Evolutionary conservation across 495 filamentous ascomycete species (phyloP).

Genomic region (Penicillium pulvis): DNA sequence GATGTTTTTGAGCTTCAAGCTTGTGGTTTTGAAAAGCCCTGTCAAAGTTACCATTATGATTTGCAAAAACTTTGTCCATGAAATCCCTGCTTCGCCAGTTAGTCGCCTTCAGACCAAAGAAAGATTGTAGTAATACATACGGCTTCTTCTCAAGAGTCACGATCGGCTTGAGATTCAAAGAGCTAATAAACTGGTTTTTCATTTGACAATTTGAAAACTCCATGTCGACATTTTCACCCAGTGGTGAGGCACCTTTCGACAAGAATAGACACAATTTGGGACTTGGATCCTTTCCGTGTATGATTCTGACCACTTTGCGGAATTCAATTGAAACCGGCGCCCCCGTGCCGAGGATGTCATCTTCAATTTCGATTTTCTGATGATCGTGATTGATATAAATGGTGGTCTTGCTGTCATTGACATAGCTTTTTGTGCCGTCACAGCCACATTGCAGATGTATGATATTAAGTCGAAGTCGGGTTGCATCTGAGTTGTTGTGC

Average conservation of each 20-base stretch:
- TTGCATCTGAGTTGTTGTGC: constrained; percentile 16
- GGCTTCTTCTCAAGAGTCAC: constrained; percentile 18
- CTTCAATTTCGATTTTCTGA: constrained; percentile 13
- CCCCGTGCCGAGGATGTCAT: background rate
- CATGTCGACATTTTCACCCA: constrained; percentile 36
- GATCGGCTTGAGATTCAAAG: constrained; percentile 15
- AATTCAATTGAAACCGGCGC: constrained; percentile 19
- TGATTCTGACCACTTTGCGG: constrained; percentile 21
- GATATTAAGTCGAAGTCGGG: background rate
- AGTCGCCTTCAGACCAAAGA: background rate
- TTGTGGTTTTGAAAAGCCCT: constrained; percentile 24
- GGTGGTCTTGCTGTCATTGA: constrained; percentile 4
- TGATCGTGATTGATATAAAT: constrained; percentile 21
- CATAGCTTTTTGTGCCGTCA: constrained; percentile 11
- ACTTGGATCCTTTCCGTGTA: constrained; percentile 27
- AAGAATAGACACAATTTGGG: constrained; percentile 39
- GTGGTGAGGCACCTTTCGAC: constrained; percentile 20
- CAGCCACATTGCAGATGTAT: constrained; percentile 27
- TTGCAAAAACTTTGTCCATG: constrained; percentile 30
- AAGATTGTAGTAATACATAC: background rate
- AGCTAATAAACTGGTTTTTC: constrained; percentile 21
- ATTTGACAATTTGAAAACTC: constrained; percentile 29
- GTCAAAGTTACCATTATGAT: no score
- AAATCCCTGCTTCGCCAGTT: constrained; percentile 24
- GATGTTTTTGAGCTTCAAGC: no score